Evolutionary conservation across 441 rosid genomes (phyloP).

Genomic region (Populus hybrid): DNA sequence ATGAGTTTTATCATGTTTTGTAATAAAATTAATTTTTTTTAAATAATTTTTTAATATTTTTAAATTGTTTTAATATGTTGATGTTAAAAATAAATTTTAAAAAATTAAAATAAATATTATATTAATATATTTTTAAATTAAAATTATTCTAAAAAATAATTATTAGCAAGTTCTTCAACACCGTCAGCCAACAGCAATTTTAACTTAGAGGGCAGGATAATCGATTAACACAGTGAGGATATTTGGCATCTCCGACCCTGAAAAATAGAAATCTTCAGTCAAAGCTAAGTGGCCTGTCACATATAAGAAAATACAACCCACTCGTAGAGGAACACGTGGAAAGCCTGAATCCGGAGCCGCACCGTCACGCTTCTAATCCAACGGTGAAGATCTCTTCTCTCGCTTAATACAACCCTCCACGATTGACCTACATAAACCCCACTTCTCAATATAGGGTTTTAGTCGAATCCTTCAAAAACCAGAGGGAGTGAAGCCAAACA

Average conservation of each 20-base stretch:
- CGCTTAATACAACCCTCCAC: background rate
- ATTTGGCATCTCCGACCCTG: background rate
- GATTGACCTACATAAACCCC: constrained; percentile 18
- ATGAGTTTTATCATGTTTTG: too few relatives aligned
- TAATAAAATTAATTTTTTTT: too few relatives aligned
- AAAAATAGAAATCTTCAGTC: background rate
- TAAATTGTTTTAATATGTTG: too few relatives aligned
- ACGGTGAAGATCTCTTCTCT: constrained; percentile 15
- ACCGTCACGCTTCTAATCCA: constrained; percentile 10
- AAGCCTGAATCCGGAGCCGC: background rate
- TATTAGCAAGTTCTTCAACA: too few relatives aligned
- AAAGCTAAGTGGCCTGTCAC: background rate
- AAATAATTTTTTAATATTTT: too few relatives aligned
- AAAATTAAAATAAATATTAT: too few relatives aligned
- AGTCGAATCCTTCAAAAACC: background rate
- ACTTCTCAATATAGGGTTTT: constrained; percentile 18
- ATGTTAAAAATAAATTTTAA: too few relatives aligned
- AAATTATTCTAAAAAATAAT: too few relatives aligned
- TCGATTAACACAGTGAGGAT: background rate
- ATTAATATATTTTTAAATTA: too few relatives aligned
- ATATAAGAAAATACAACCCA: background rate
- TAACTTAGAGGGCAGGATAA: background rate
- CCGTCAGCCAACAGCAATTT: too few relatives aligned
- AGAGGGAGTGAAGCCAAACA: background rate
- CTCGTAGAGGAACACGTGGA: constrained; percentile 1